These are phyloP conservation scores for Epichloe bromicola DNA, from an alignment of 2,329 filamentous ascomycete genomes.

Conservation along the genomic window DNA sequence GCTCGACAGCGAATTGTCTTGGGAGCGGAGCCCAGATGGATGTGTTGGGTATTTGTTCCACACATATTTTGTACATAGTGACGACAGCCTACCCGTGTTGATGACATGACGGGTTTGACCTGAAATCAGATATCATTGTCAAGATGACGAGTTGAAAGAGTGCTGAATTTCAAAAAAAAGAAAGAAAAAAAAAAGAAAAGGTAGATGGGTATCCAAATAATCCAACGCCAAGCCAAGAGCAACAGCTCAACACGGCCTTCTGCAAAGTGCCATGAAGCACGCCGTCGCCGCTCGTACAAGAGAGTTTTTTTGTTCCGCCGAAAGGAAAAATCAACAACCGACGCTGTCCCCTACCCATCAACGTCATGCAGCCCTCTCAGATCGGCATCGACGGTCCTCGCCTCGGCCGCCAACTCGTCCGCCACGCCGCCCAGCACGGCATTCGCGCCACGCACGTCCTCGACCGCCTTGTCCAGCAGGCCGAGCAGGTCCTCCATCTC, in stretches of 20 bases:
- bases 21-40: not conserved
- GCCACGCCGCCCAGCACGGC: constrained; percentile 32
- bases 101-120: no score
- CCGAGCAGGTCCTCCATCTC: constrained; percentile 40
- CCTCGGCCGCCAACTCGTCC: constrained; percentile 36
- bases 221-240: not conserved
- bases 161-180: not conserved
- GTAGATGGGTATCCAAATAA: not conserved
- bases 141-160: no score
- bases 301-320: no score
- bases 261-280: not conserved
- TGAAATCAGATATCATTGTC: no score
- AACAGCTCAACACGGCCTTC: not conserved
- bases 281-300: no score
- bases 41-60: not conserved
- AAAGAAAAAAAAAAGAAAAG: not conserved
- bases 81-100: not conserved
- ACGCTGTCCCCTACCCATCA: not conserved
- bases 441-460: constrained; percentile 42
- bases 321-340: no score
- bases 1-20: not conserved
- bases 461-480: constrained; percentile 36
- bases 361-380: not conserved
- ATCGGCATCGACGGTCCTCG: constrained; percentile 19
- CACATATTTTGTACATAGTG: not conserved